Base-by-base conservation (phyloP, 371 early-diverging fungal genomes). In the Amoeboaphelidium protococcarum region DNA sequence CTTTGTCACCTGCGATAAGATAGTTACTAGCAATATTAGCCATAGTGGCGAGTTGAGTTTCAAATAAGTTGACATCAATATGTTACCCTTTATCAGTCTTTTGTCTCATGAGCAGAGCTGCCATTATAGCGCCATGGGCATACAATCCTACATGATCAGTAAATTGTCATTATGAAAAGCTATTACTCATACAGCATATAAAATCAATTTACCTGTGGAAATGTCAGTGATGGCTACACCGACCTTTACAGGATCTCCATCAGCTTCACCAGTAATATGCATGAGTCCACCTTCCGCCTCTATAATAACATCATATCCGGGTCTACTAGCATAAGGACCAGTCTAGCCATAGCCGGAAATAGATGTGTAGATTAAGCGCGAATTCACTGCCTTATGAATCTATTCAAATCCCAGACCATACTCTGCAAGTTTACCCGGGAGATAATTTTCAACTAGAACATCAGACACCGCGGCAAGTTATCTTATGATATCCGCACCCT, bases 251-350 rank as follows among this genome's bases (percentile, higher is more conserved):
- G 89, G 89, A 37, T 64, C 51, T 0, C 86, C 76, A 45, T 71
- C 62, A 13, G 66, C 66, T 52, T 84, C 82, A 19, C 91, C 91
- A 2, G 91, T 90, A 41, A 90, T 88, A 58, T 85, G 75, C 89
- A 90, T 90, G 45, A 90, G 53, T 2, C 91, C 91, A 19, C 80
- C 89, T 52, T 86, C 84, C 4, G 55, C 67, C 58, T 82, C 88
- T 43, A 84, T 79, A 59, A 90, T 83, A 31, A 90, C 84, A 65
- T 90, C 90, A 57, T 87, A 90, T 1, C 91, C 91, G 2, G 87
- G 75, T 40, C 72, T 53, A 6, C 65, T 52, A 1, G 78, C 59
- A 53, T 76, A 84, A 2, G 91, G 87, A 0, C 91, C 91, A 0
- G 71, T 73, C 26, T 75, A 77, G 0, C 91, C 91, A 53, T 90